phyloP scores from a whole-genome alignment of 306 rosid genomes.

The Rosa rugosa region DNA sequence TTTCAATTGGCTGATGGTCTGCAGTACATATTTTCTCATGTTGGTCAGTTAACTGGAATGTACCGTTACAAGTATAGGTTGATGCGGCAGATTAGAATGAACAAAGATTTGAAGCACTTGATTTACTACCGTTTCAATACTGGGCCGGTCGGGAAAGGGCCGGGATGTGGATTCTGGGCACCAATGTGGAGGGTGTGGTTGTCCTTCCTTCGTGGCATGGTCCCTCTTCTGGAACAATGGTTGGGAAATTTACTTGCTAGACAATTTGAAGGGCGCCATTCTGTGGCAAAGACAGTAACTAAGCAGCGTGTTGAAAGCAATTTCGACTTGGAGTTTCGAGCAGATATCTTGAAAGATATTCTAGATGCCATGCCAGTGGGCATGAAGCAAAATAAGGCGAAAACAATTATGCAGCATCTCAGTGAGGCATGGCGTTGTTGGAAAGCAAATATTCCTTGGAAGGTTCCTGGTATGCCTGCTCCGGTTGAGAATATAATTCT shows the following conservation, averaged over 20 bases:
- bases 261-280: constrained; percentile 93
- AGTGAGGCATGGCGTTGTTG: constrained; percentile 99
- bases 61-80: constrained; percentile 92
- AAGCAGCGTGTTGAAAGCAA: constrained; percentile 99
- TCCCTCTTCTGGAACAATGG: constrained; percentile 95
- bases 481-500: constrained; percentile 97
- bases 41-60: constrained; percentile 98
- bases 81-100: constrained; percentile 98
- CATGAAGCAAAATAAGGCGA: constrained; percentile 90
- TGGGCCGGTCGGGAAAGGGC: constrained; percentile 97
- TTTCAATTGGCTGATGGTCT: constrained; percentile 96
- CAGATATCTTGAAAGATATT: constrained; percentile 97
- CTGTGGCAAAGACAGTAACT: constrained; percentile 96
- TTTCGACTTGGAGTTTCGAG: constrained; percentile 92
- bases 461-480: constrained; percentile 98
- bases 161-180: constrained; percentile 98
- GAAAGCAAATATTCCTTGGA: constrained; percentile 99
- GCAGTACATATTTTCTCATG: constrained; percentile 93
- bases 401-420: constrained; percentile 88
- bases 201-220: constrained; percentile 93
- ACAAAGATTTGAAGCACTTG: constrained; percentile 92
- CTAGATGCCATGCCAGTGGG: constrained; percentile 99
- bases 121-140: constrained; percentile 96
- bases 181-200: constrained; percentile 99
- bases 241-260: constrained; percentile 90